phyloP scores from a whole-genome alignment of 306 rosid species.

The Begonia fuchsioides region DNA sequence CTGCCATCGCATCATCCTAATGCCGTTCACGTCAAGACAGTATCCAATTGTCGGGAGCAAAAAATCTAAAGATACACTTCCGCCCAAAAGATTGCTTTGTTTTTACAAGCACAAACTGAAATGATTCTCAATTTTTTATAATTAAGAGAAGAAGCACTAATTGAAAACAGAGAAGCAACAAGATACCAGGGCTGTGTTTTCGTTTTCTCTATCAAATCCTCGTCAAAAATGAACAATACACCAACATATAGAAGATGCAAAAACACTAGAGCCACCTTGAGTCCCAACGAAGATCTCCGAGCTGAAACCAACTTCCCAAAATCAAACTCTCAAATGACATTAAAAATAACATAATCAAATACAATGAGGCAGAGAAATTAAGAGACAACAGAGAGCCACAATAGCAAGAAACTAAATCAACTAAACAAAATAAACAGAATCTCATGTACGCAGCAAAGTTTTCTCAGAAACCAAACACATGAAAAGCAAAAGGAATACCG shows the following conservation, averaged over 20 bases:
- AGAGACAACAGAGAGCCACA: too few species aligned
- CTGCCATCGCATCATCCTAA: too few species aligned
- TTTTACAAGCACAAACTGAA: too few species aligned
- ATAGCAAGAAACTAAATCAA: too few species aligned
- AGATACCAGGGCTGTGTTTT: constrained; percentile 65
- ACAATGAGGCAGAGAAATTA: too few species aligned
- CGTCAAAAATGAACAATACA: constrained; percentile 55
- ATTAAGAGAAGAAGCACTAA: too few species aligned
- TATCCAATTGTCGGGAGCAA: too few species aligned
- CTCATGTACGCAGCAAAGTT: neutral
- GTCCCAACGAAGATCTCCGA: constrained; percentile 53
- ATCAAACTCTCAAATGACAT: neutral
- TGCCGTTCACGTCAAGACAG: too few species aligned
- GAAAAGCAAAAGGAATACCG: constrained; percentile 21
- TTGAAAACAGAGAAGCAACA: neutral
- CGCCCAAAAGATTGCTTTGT: too few species aligned
- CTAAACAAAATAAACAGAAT: neutral
- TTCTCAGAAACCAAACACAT: neutral
- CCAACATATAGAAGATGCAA: constrained; percentile 43
- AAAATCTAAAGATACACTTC: too few species aligned
- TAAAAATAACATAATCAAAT: neutral
- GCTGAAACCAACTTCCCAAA: constrained; percentile 22
- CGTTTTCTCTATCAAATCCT: constrained; percentile 47
- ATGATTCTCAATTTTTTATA: neutral
- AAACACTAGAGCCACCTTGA: constrained; percentile 44